Percentiles rank a stretch among this genome's conserved stretches.
These are phyloP conservation scores for Psidium friedrichsthalianum DNA, from an alignment of 345 rosid genomes.

Conservation along the genomic window DNA sequence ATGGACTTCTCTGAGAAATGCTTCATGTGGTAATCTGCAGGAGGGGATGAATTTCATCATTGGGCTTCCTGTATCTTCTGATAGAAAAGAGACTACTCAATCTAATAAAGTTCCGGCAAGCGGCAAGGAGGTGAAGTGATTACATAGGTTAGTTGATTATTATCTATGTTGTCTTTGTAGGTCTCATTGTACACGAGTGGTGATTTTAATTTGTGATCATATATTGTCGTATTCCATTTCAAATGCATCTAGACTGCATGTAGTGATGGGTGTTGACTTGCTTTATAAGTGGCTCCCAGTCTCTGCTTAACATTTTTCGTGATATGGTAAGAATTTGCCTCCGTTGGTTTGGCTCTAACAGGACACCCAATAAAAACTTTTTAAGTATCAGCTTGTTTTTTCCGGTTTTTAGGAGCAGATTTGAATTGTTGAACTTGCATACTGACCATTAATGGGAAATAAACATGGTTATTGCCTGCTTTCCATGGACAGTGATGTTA, in stretches of 20 bases:
- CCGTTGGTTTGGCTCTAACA: background rate
- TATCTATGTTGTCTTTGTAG: background rate
- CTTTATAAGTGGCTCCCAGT: background rate
- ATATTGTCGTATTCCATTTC: background rate
- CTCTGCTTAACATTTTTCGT: background rate
- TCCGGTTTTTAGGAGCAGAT: background rate
- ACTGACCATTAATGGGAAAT: background rate
- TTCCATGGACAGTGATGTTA: background rate
- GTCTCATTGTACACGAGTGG: background rate
- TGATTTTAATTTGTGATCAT: background rate
- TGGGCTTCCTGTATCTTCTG: slow-evolving; percentile 66
- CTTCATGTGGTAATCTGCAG: slow-evolving; percentile 7
- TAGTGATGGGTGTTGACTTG: background rate
- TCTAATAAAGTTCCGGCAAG: slow-evolving; percentile 75
- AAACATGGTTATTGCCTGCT: background rate
- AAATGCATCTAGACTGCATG: background rate
- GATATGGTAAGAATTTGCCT: background rate
- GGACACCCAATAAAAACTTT: background rate
- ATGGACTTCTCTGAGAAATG: background rate
- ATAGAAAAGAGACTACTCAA: slow-evolving; percentile 66
- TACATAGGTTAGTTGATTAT: background rate
- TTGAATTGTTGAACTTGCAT: background rate
- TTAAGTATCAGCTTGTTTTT: background rate
- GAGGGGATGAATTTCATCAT: slow-evolving; percentile 79
- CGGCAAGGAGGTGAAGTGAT: slow-evolving; percentile 45